phyloP scores from a whole-genome alignment of 352 stramenopile genomes.

The Globisporangium camurandrum region DNA sequence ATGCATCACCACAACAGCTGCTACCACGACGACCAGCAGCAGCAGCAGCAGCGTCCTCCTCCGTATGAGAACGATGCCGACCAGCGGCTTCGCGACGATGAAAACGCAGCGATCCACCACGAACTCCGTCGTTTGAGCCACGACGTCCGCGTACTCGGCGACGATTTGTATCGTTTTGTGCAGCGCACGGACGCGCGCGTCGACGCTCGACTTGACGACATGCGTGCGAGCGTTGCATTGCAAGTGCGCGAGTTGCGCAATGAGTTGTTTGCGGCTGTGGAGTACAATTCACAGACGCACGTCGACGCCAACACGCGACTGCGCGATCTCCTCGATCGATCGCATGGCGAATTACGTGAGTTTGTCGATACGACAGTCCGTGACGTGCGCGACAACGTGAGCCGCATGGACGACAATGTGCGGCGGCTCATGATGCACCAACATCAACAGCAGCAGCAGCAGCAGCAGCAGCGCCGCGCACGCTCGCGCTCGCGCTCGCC shows the following conservation, averaged over 20 bases:
- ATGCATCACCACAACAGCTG: background rate
- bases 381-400: background rate
- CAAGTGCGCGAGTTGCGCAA: slow-evolving; percentile 25
- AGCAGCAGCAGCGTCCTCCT: background rate
- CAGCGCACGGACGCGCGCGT: slow-evolving; percentile 15
- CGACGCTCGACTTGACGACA: slow-evolving; percentile 20
- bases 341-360: slow-evolving; percentile 4
- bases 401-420: slow-evolving; percentile 1
- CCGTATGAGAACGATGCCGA: too few species aligned
- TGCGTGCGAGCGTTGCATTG: slow-evolving; percentile 16
- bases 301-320: slow-evolving; percentile 34
- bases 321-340: slow-evolving; percentile 10
- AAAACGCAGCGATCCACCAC: slow-evolving; percentile 19
- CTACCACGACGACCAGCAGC: background rate
- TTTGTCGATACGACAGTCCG: slow-evolving; percentile 5
- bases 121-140: slow-evolving; percentile 16
- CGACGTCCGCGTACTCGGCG: slow-evolving; percentile 18
- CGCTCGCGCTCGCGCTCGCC: background rate
- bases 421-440: too few species aligned
- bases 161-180: slow-evolving; percentile 26
- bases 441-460: too few species aligned
- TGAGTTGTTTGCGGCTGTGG: slow-evolving; percentile 34
- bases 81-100: too few species aligned
- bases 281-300: slow-evolving; percentile 34
- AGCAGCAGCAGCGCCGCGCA: background rate